Conservation (phyloP, 2,329 filamentous ascomycete species). For the Chrysosporium keratinophilum region DNA sequence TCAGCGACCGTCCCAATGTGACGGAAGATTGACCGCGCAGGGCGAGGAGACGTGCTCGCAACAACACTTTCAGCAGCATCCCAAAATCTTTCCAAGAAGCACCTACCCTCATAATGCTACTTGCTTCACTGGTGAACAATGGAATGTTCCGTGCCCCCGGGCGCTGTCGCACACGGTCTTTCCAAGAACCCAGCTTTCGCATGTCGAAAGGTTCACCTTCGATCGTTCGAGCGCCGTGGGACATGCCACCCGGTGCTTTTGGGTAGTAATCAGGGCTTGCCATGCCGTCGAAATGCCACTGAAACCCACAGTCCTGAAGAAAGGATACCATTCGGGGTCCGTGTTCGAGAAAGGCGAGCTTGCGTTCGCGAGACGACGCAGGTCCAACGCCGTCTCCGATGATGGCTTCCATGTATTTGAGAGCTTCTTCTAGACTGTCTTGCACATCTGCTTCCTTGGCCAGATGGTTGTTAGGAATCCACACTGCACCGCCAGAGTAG, state of each 20-base stretch:
- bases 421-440: slow-evolving; percentile 20
- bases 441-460: slow-evolving; percentile 13
- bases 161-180: slow-evolving; percentile 14
- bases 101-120: not conserved
- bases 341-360: slow-evolving; percentile 23
- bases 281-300: slow-evolving; percentile 18
- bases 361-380: slow-evolving; percentile 20
- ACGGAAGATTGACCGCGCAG: slow-evolving; percentile 16
- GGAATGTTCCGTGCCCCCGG: slow-evolving; percentile 10
- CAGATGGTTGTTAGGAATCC: slow-evolving; percentile 28
- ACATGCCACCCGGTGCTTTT: slow-evolving; percentile 18
- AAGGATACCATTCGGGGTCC: slow-evolving; percentile 27
- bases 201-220: slow-evolving; percentile 24
- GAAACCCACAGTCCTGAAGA: slow-evolving; percentile 18
- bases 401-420: slow-evolving; percentile 23
- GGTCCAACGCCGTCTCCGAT: slow-evolving; percentile 23
- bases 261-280: slow-evolving; percentile 29
- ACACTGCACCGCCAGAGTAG: slow-evolving; percentile 29
- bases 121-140: slow-evolving; percentile 13
- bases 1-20: slow-evolving; percentile 19
- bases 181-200: slow-evolving; percentile 22
- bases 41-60: slow-evolving; percentile 11
- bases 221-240: slow-evolving; percentile 20
- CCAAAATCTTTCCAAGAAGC: slow-evolving; percentile 1
- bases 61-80: not conserved